These are phyloP conservation scores for Aspergillus sojae DNA, from an alignment of 2,329 filamentous ascomycete genomes.

Conservation along the genomic window DNA sequence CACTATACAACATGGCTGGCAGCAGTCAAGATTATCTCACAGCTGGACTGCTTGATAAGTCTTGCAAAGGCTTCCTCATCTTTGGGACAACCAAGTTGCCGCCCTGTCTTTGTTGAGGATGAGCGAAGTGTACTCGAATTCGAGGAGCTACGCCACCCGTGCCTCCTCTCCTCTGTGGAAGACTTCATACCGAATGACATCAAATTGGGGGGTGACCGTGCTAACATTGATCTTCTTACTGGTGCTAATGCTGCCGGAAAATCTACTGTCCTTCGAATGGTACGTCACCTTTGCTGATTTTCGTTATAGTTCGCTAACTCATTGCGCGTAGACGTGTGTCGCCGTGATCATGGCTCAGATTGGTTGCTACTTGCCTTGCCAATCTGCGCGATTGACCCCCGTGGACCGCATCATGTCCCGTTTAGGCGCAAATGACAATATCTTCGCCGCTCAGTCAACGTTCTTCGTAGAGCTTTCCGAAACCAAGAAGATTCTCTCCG, in stretches of 20 bases:
- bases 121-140: conserved; percentile 90
- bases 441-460: conserved; percentile 95
- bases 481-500: conserved; percentile 95
- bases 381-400: conserved; percentile 80
- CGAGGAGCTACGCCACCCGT: conserved; percentile 88
- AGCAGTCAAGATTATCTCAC: conserved; percentile 85
- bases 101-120: conserved; percentile 82
- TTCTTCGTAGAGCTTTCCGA: conserved; percentile 98
- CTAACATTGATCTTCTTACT: conserved; percentile 89
- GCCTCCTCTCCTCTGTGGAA: conserved; percentile 83
- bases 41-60: conserved; percentile 93
- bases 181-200: conserved; percentile 98
- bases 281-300: conserved; percentile 46
- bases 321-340: conserved; percentile 71
- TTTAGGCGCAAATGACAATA: conserved; percentile 96
- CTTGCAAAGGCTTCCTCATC: conserved; percentile 84
- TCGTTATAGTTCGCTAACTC: conserved; percentile 16
- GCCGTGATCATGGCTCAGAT: conserved; percentile 98
- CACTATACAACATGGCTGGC: conserved; percentile 84
- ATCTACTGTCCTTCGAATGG: conserved; percentile 93
- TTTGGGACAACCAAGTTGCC: conserved; percentile 83
- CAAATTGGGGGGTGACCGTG: conserved; percentile 74
- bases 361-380: conserved; percentile 86
- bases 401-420: conserved; percentile 98
- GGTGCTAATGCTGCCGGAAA: conserved; percentile 97